Percentiles rank a stretch among this genome's conserved stretches.
These are phyloP conservation scores for Neonectria magnoliae DNA, from an alignment of 2,329 filamentous ascomycete genomes.

Conservation along the genomic window DNA sequence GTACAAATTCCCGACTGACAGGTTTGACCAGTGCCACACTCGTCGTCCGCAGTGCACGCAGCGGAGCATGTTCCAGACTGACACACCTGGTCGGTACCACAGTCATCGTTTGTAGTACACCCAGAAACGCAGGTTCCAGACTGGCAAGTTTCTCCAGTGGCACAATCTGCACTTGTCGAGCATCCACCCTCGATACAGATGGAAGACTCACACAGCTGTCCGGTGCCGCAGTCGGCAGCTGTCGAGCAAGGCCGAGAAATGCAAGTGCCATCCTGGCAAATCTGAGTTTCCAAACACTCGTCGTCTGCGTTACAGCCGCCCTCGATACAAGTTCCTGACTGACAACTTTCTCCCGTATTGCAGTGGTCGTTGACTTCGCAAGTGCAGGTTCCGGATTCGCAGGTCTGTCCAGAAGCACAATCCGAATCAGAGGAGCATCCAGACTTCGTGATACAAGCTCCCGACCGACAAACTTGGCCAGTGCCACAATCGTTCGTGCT, in stretches of 20 bases:
- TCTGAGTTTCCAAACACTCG: not conserved
- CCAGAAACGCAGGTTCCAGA: conserved; percentile 1
- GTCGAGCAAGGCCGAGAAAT: not conserved
- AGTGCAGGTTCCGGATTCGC: not conserved
- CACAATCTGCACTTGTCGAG: not conserved
- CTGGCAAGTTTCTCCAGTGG: not conserved
- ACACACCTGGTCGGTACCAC: not conserved
- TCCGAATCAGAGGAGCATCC: not conserved
- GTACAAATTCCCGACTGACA: not conserved
- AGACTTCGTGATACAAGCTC: not conserved
- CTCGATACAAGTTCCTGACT: not conserved
- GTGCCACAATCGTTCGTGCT: not conserved
- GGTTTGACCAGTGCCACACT: not conserved
- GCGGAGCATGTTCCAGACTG: not conserved
- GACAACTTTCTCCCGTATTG: not conserved
- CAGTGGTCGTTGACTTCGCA: not conserved
- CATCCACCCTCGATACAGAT: not conserved
- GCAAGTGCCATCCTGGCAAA: not conserved
- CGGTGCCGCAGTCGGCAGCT: not conserved
- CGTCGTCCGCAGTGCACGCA: not conserved
- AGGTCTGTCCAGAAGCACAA: not conserved
- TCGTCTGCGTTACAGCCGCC: not conserved
- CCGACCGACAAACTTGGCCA: not conserved
- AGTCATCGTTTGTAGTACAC: not conserved
- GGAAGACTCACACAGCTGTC: not conserved